phyloP scores from a whole-genome alignment of 345 rosid species.

The Pseudoturritis turrita region DNA sequence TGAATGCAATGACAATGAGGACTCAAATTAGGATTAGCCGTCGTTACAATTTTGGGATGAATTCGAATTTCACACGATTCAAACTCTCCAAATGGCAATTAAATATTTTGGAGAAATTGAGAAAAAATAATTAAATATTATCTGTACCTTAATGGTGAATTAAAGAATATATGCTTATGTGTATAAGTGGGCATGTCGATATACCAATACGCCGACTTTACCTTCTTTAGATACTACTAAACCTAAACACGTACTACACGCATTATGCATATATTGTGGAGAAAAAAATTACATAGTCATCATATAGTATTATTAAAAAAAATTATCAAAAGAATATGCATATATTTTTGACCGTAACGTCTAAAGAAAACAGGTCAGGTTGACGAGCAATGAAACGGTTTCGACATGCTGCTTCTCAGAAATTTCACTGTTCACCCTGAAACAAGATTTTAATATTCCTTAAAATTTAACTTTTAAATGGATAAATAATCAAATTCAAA shows the following conservation, averaged over 20 bases:
- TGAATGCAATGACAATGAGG: background rate
- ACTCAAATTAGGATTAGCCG: background rate
- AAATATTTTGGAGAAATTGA: background rate
- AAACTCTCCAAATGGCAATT: background rate
- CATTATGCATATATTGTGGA: background rate
- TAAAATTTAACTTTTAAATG: too few species aligned
- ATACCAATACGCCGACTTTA: constrained; percentile 3
- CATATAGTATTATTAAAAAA: background rate
- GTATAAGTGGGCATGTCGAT: constrained; percentile 19
- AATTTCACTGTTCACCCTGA: background rate
- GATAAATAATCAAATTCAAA: too few species aligned
- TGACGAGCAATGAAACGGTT: background rate
- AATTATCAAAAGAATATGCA: too few species aligned
- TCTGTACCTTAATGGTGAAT: constrained; percentile 5
- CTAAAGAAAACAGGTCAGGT: background rate
- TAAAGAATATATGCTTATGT: background rate
- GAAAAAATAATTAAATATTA: background rate
- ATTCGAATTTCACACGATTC: constrained; percentile 3
- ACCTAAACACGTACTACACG: background rate
- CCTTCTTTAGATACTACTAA: too few species aligned
- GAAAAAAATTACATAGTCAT: background rate
- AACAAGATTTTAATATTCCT: too few species aligned
- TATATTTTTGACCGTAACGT: constrained; percentile 3
- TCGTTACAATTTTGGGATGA: background rate
- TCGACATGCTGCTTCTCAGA: background rate